Evolutionary conservation across 495 filamentous ascomycete species (phyloP).

Genomic region (Lophiostoma macrostomum): DNA sequence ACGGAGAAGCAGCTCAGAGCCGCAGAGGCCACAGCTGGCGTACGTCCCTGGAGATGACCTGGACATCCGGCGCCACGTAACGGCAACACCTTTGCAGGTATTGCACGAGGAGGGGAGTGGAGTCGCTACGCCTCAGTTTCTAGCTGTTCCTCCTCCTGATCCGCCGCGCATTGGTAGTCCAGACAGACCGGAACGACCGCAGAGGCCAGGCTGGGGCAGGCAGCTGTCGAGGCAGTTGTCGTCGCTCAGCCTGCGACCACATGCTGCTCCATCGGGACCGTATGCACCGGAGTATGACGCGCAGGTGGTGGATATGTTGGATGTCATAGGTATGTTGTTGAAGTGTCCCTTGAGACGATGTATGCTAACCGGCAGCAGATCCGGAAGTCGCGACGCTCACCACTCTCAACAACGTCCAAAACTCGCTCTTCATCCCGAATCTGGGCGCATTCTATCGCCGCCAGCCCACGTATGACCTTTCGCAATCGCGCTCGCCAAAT

Average conservation of each 20-base stretch:
- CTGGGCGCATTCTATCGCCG: constrained; percentile 57
- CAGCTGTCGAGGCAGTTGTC: constrained; percentile 20
- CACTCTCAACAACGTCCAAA: constrained; percentile 75
- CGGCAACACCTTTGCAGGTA: constrained; percentile 24
- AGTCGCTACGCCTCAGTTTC: background rate
- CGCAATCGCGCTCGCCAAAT: constrained; percentile 45
- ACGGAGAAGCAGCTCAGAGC: constrained; percentile 23
- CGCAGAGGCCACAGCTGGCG: constrained; percentile 8
- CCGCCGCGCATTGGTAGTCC: too few relatives aligned
- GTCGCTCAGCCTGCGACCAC: constrained; percentile 3
- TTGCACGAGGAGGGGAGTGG: constrained; percentile 21
- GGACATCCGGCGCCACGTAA: constrained; percentile 22
- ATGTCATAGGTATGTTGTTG: constrained; percentile 65
- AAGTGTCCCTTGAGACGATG: background rate
- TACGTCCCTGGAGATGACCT: constrained; percentile 13
- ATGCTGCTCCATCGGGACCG: too few relatives aligned
- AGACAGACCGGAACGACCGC: background rate
- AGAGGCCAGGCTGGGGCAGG: constrained; percentile 17
- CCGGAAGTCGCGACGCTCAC: constrained; percentile 72
- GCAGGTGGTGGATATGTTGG: constrained; percentile 64
- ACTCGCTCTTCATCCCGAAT: constrained; percentile 73
- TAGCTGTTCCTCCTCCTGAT: background rate
- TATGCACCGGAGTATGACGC: constrained; percentile 50
- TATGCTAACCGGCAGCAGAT: constrained; percentile 46
- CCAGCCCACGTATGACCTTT: constrained; percentile 70